A percentile compares a stretch with the other conserved stretches of the same genome.
Conservation (phyloP, 768 basidiomycete species). For the Hypholoma fasciculare region DNA sequence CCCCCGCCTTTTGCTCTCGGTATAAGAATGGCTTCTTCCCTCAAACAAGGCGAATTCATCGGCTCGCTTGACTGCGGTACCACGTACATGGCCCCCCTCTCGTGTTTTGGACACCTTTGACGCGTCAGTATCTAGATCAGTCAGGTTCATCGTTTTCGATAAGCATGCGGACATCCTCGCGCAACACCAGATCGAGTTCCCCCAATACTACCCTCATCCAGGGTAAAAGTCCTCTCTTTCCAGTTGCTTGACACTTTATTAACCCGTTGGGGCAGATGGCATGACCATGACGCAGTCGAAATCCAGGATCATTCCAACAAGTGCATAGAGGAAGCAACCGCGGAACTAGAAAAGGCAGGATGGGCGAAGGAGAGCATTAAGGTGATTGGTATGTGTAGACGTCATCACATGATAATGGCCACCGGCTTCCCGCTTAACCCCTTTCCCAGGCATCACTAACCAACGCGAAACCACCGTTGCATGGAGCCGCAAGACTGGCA, state of each 20-base stretch:
- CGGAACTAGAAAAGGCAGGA: slow-evolving; percentile 70
- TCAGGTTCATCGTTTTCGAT: slow-evolving; percentile 87
- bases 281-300: slow-evolving; percentile 89
- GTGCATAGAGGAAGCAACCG: slow-evolving; percentile 75
- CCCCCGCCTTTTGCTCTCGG: slow-evolving; percentile 3
- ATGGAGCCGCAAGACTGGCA: slow-evolving; percentile 90
- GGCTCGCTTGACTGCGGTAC: slow-evolving; percentile 95
- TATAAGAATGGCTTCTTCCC: slow-evolving; percentile 16
- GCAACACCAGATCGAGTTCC: slow-evolving; percentile 89
- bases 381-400: slow-evolving; percentile 72
- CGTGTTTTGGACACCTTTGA: background rate
- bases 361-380: slow-evolving; percentile 84
- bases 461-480: slow-evolving; percentile 95
- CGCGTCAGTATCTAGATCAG: background rate
- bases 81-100: slow-evolving; percentile 57
- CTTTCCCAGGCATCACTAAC: slow-evolving; percentile 81
- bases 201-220: slow-evolving; percentile 89
- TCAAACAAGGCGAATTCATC: slow-evolving; percentile 78
- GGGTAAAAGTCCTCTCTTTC: slow-evolving; percentile 46
- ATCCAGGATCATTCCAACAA: slow-evolving; percentile 72
- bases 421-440: slow-evolving; percentile 14
- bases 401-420: slow-evolving; percentile 10
- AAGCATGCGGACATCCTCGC: slow-evolving; percentile 84
- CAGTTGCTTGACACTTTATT: background rate
- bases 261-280: slow-evolving; percentile 66